Base-by-base conservation (phyloP, 768 basidiomycete genomes). In the Pholiota molesta region DNA sequence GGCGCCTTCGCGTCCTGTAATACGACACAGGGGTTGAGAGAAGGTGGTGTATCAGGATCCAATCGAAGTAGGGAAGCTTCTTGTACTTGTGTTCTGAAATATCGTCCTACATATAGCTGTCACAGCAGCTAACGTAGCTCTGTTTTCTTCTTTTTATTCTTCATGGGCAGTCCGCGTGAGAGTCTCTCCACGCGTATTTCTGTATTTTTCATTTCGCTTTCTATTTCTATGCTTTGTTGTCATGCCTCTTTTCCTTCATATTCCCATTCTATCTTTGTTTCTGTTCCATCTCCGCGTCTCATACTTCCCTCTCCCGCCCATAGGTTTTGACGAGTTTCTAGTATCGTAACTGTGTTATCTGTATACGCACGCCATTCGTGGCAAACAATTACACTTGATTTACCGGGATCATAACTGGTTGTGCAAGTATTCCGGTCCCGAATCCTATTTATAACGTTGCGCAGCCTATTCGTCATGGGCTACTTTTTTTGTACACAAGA, bases 21-120 rank as follows among this genome's bases (percentile, higher is more conserved):
- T 29, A 17, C 45, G 33, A 37, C 45, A 47, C 35, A 55, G 45
- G 60, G 45, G 47, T 5, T 28, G 47, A 31, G 10, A 21, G 33
- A 37, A 44, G 45, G 14, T 23, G 4, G 14, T 23, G 8, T 35
- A 51, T 23, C 31, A 29, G 45, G 29, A 40, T 45, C 44, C 29
- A 44, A 49, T 33, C 33, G 47, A 49, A 58, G 29, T 51, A 17
- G 35, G 33, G 47, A 14, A 39, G 49, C 57, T 58, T 57, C 29
- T 58, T 63, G 62, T 63, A 59, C 33, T 60, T 60, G 26, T 63
- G 55, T 40, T n/a, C 35, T 37, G 45, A 21, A 19, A 35, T 19
- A 13, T 29, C 33, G 19, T 14, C 16, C 31, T 28, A 33, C 29
- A 37, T 37, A 37, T 37, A 37, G 44, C 23, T 47, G 33, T 28